phyloP scores from a whole-genome alignment of 1,139 yeast species.

The Yamadazyma membranifaciens region DNA sequence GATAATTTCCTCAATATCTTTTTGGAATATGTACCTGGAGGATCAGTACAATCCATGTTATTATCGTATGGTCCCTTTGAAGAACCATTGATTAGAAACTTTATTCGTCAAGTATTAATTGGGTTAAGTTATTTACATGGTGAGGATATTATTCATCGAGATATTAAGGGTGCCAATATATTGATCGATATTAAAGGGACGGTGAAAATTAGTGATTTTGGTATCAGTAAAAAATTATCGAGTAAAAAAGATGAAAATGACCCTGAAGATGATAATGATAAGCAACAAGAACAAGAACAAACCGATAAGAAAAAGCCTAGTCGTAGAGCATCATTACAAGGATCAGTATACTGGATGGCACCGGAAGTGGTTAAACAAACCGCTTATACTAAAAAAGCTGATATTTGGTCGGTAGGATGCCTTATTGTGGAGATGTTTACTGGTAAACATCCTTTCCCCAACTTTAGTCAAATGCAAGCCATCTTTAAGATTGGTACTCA shows the following conservation, averaged over 20 bases:
- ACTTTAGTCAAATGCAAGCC: slow-evolving; percentile 94
- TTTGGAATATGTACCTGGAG: slow-evolving; percentile 95
- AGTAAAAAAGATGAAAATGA: slow-evolving; percentile 18
- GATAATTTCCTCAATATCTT: slow-evolving; percentile 74
- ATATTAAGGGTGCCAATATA: slow-evolving; percentile 91
- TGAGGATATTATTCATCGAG: slow-evolving; percentile 83
- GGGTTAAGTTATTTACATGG: slow-evolving; percentile 82
- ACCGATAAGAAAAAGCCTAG: slow-evolving; percentile 26
- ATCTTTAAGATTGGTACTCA: slow-evolving; percentile 88
- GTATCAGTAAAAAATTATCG: slow-evolving; percentile 79
- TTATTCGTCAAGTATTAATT: slow-evolving; percentile 77
- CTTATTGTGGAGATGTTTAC: slow-evolving; percentile 91
- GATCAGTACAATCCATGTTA: slow-evolving; percentile 86
- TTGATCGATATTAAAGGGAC: slow-evolving; percentile 88
- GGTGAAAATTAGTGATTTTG: slow-evolving; percentile 91
- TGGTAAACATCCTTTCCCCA: slow-evolving; percentile 92
- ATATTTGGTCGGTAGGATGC: slow-evolving; percentile 95
- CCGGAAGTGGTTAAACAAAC: slow-evolving; percentile 95
- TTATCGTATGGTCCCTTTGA: slow-evolving; percentile 88
- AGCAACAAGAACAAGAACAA: slow-evolving; percentile 1
- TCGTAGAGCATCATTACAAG: slow-evolving; percentile 84
- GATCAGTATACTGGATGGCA: slow-evolving; percentile 98
- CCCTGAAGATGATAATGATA: slow-evolving; percentile 21
- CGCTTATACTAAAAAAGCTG: slow-evolving; percentile 85
- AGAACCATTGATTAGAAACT: slow-evolving; percentile 81